A percentile compares a stretch with the other conserved stretches of the same genome.
These are phyloP conservation scores for Sarocladium brachiariae DNA, from an alignment of 2,329 filamentous ascomycete species.

Conservation along the genomic window DNA sequence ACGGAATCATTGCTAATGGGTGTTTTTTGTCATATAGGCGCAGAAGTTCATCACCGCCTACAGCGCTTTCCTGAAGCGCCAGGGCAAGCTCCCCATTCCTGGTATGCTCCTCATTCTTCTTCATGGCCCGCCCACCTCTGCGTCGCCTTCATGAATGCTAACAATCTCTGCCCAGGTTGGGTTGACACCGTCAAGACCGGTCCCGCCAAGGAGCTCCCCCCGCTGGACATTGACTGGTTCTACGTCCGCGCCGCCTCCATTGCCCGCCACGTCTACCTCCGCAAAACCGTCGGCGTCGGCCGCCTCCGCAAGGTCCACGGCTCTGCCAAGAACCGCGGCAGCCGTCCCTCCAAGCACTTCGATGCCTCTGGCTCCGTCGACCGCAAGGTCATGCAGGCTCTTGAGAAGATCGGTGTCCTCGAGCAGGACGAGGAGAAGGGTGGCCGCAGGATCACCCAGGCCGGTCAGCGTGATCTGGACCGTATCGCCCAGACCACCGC, in stretches of 20 bases:
- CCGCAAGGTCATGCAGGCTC: constrained; percentile 93
- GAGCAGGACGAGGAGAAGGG: constrained; percentile 98
- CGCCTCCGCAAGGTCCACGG: constrained; percentile 96
- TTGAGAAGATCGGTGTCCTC: constrained; percentile 98
- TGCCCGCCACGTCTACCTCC: constrained; percentile 97
- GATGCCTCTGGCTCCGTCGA: constrained; percentile 93
- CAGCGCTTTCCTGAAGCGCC: constrained; percentile 84
- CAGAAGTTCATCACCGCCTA: constrained; percentile 87
- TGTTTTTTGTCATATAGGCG: constrained; percentile 54
- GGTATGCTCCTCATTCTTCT: constrained; percentile 51
- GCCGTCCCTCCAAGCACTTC: constrained; percentile 86
- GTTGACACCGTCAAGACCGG: constrained; percentile 99
- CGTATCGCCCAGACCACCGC: constrained; percentile 79
- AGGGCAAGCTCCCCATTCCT: constrained; percentile 87
- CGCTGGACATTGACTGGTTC: constrained; percentile 98
- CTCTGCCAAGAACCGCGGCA: constrained; percentile 93
- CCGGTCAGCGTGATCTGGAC: constrained; percentile 98
- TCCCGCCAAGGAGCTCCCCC: constrained; percentile 92
- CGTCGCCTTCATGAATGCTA: neutral
- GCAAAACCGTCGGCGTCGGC: constrained; percentile 98
- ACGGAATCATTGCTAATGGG: constrained; percentile 66
- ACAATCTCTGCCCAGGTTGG: constrained; percentile 60
- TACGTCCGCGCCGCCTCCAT: constrained; percentile 86
- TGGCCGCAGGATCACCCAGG: constrained; percentile 95
- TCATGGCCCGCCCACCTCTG: neutral